Conservation (phyloP, 176 grass and related monocot species). For the Aechmea fasciata region DNA sequence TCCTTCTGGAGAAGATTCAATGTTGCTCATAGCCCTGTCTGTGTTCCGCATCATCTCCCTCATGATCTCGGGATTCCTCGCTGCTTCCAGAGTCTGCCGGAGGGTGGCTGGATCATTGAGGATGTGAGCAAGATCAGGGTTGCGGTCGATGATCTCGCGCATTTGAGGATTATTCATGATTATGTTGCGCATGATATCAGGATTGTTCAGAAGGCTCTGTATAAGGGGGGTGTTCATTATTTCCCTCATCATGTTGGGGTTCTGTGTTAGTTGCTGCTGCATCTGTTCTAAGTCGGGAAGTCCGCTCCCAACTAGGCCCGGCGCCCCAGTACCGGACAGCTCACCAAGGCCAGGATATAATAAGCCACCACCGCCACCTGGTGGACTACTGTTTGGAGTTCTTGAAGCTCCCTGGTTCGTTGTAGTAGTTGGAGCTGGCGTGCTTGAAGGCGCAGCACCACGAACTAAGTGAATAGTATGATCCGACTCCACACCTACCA, state of each 20-base stretch:
- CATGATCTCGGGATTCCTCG: conserved; percentile 97
- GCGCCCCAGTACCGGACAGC: conserved; percentile 27
- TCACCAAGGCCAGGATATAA: conserved; percentile 53
- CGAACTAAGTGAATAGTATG: conserved; percentile 98
- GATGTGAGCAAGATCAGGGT: conserved; percentile 95
- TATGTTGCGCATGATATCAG: conserved; percentile 90
- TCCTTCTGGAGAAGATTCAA: conserved; percentile 93
- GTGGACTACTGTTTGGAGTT: conserved; percentile 35
- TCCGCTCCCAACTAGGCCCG: conserved; percentile 41
- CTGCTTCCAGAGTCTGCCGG: conserved; percentile 86
- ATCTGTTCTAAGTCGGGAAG: conserved; percentile 75
- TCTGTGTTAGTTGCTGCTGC: conserved; percentile 93
- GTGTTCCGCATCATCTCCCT: conserved; percentile 99
- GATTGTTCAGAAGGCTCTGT: conserved; percentile 89
- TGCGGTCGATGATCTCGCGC: conserved; percentile 84
- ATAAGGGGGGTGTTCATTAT: conserved; percentile 95
- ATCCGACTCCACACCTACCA: conserved; percentile 70
- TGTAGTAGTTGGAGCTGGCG: conserved; percentile 39
- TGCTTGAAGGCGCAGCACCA: conserved; percentile 37
- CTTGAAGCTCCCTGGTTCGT: conserved; percentile 39
- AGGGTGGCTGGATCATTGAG: conserved; percentile 92
- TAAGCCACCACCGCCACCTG: conserved; percentile 34
- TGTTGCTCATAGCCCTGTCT: conserved; percentile 97
- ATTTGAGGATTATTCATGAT: conserved; percentile 98
- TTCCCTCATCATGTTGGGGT: conserved; percentile 91